Evolutionary conservation across 495 filamentous ascomycete genomes (phyloP).

Genomic region (Xylaria nigripes): DNA sequence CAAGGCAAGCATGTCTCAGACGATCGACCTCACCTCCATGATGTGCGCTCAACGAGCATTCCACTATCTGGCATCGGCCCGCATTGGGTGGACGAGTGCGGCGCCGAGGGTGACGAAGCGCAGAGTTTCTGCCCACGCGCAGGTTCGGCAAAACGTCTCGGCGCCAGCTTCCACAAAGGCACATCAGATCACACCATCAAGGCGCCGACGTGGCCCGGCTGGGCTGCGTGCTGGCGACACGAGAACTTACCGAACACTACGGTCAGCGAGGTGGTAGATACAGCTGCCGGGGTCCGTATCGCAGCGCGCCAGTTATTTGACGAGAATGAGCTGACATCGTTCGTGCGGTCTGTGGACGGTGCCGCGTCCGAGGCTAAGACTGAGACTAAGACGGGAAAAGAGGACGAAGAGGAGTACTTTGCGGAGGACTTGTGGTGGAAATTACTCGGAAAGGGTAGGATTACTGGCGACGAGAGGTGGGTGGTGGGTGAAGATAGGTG

Average conservation of each 20-base stretch:
- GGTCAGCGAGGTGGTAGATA: conserved; percentile 47
- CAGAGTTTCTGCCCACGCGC: conserved; percentile 37
- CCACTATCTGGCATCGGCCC: conserved; percentile 48
- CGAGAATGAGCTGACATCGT: conserved; percentile 19
- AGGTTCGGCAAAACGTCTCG: conserved; percentile 24
- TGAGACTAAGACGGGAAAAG: too few species aligned
- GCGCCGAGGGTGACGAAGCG: conserved; percentile 39
- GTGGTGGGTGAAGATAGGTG: conserved; percentile 50
- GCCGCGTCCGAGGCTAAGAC: neutral
- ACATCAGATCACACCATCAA: neutral
- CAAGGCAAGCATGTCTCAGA: conserved; percentile 35
- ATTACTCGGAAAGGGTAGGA: conserved; percentile 46
- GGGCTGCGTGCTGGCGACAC: conserved; percentile 48
- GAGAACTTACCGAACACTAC: conserved; percentile 49
- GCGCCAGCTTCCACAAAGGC: neutral
- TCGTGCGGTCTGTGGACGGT: conserved; percentile 6
- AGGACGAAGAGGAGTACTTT: conserved; percentile 30
- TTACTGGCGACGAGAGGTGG: conserved; percentile 57
- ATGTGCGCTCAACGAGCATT: conserved; percentile 45
- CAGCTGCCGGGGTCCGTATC: conserved; percentile 46
- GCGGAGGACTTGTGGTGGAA: conserved; percentile 41
- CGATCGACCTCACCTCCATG: conserved; percentile 35
- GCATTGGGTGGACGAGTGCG: conserved; percentile 41
- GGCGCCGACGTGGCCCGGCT: conserved; percentile 28
- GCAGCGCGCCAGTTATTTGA: conserved; percentile 39